Conservation (phyloP, 1,139 yeast genomes). For the Meyerozyma guilliermondii region DNA sequence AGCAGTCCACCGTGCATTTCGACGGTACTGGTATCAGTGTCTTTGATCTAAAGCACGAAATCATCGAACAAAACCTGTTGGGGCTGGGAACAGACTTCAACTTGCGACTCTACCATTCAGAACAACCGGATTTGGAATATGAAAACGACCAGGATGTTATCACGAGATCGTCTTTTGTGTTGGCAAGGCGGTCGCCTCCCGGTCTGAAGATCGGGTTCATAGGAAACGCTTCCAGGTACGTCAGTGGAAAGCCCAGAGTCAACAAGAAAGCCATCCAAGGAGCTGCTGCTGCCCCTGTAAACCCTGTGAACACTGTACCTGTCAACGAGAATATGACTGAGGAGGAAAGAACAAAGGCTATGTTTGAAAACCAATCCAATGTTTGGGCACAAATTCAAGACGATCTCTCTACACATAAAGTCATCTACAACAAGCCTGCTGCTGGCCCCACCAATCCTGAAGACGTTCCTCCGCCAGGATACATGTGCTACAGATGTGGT, state of each 20-base stretch:
- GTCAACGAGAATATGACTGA: slow-evolving; percentile 51
- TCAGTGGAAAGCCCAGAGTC: slow-evolving; percentile 76
- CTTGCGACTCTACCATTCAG: slow-evolving; percentile 54
- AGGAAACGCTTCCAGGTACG: slow-evolving; percentile 65
- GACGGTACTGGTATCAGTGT: slow-evolving; percentile 97
- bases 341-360: slow-evolving; percentile 81
- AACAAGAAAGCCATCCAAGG: slow-evolving; percentile 33
- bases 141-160: slow-evolving; percentile 89
- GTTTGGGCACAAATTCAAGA: slow-evolving; percentile 96
- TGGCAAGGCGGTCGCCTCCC: slow-evolving; percentile 79
- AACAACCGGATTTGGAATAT: slow-evolving; percentile 73
- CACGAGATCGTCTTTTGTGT: slow-evolving; percentile 80
- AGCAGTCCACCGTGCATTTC: slow-evolving; percentile 73
- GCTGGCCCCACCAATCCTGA: slow-evolving; percentile 34
- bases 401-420: slow-evolving; percentile 73
- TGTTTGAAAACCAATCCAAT: slow-evolving; percentile 89
- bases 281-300: slow-evolving; percentile 16
- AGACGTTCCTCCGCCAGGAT: slow-evolving; percentile 90
- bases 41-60: slow-evolving; percentile 89
- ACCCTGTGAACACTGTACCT: slow-evolving; percentile 13
- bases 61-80: slow-evolving; percentile 72
- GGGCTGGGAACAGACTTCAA: slow-evolving; percentile 86
- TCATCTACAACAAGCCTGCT: slow-evolving; percentile 47
- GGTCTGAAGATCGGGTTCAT: slow-evolving; percentile 46
- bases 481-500: slow-evolving; percentile 94